A percentile compares a stretch with the other conserved stretches of the same genome.
phyloP scores from a whole-genome alignment of 352 stramenopile species.

The Globisporangium cylindrosporum region DNA sequence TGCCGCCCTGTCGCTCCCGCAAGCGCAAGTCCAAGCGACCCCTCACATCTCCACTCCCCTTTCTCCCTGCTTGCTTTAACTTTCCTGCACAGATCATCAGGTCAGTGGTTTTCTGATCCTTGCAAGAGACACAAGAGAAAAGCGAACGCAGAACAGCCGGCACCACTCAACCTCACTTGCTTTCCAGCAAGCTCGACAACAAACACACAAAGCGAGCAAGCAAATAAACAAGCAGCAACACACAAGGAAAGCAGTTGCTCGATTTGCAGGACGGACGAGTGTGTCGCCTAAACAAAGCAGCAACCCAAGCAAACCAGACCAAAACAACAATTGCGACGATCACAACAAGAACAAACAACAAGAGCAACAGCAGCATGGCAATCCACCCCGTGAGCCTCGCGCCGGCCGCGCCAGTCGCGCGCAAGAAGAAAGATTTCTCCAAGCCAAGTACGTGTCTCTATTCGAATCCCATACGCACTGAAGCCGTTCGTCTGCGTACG shows the following conservation, averaged over 20 bases:
- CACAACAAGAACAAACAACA: no score
- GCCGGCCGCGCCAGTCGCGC: conserved; percentile 1
- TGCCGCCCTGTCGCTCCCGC: no score
- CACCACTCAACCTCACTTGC: conserved; percentile 4
- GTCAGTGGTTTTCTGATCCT: no score
- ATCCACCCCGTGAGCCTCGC: conserved; percentile 7
- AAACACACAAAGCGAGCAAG: conserved; percentile 8
- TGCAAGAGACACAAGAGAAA: background rate
- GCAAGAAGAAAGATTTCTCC: conserved; percentile 13
- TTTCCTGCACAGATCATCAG: no score
- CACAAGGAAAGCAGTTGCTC: background rate
- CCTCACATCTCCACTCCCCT: background rate
- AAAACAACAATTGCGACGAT: no score
- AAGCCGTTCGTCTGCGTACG: background rate
- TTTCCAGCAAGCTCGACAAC: background rate
- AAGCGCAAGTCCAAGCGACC: no score
- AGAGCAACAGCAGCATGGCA: background rate
- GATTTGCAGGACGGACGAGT: no score
- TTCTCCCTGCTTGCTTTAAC: background rate
- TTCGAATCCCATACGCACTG: background rate
- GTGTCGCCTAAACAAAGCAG: no score
- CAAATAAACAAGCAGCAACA: background rate
- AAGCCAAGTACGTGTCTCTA: conserved; percentile 18
- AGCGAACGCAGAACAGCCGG: conserved; percentile 4
- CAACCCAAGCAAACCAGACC: no score